Conservation (phyloP, 2,329 filamentous ascomycete genomes). For the Sporothrix euskadiensis region DNA sequence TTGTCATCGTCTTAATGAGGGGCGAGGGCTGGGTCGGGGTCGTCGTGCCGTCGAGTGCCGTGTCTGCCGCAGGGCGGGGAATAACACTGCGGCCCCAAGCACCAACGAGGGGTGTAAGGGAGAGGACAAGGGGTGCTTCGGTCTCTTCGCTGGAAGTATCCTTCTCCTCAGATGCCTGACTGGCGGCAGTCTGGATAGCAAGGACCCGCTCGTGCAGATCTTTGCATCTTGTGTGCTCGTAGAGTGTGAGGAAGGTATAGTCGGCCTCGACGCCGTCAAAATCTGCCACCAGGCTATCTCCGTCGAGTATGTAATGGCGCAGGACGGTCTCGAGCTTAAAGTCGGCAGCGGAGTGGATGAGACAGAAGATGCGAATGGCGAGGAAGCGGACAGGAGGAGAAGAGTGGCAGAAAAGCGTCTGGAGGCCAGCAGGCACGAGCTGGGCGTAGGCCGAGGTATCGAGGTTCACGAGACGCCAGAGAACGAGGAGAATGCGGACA, state of each 20-base stretch:
- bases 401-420: conserved; percentile 64
- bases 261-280: conserved; percentile 79
- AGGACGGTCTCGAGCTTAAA: conserved; percentile 72
- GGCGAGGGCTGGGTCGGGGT: conserved; percentile 43
- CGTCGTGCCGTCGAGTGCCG: neutral
- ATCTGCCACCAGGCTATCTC: conserved; percentile 62
- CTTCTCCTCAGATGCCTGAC: conserved; percentile 18
- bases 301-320: conserved; percentile 60
- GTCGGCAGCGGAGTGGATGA: conserved; percentile 79
- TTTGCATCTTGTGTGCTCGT: conserved; percentile 57
- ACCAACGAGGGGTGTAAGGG: conserved; percentile 61
- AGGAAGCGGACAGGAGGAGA: conserved; percentile 71
- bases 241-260: conserved; percentile 68
- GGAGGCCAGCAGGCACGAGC: conserved; percentile 63
- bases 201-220: conserved; percentile 47
- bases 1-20: conserved; percentile 72
- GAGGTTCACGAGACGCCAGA: conserved; percentile 78
- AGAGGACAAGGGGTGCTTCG: conserved; percentile 34
- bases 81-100: conserved; percentile 68
- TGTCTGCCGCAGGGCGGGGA: conserved; percentile 56
- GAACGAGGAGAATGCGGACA: conserved; percentile 58
- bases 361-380: conserved; percentile 76
- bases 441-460: conserved; percentile 68
- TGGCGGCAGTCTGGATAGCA: conserved; percentile 38
- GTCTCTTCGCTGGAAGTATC: neutral